A percentile compares a stretch with the other conserved stretches of the same genome.
Evolutionary conservation across 768 basidiomycete genomes (phyloP).

Genomic region (Boletellus ananiceps): DNA sequence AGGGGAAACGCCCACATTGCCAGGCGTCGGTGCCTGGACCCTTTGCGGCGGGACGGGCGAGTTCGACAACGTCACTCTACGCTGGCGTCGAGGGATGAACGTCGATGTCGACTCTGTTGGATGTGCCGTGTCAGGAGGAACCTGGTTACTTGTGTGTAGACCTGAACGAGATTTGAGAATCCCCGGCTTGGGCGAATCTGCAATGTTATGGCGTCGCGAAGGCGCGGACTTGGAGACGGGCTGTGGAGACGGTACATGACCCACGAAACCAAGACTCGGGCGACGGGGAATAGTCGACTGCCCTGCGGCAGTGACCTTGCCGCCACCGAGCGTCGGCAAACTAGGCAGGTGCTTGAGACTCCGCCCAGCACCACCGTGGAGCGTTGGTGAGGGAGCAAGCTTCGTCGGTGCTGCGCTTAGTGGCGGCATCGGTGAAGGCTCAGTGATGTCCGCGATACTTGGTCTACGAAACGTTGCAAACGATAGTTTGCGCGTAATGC

Average conservation of each 20-base stretch:
- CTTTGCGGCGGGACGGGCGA: constrained; percentile 1
- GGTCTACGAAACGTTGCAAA: constrained; percentile 28
- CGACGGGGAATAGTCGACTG: constrained; percentile 7
- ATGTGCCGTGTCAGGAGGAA: background rate
- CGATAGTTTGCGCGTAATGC: constrained; percentile 31
- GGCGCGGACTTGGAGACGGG: background rate
- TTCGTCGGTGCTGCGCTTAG: constrained; percentile 7
- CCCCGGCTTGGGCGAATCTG: constrained; percentile 9
- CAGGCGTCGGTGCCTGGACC: background rate
- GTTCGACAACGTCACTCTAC: constrained; percentile 20
- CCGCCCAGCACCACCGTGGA: constrained; percentile 9
- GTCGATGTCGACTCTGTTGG: background rate
- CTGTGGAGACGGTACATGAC: background rate
- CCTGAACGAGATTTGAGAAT: constrained; percentile 15
- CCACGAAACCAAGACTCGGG: constrained; percentile 12
- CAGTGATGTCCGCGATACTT: constrained; percentile 19
- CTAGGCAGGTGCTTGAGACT: constrained; percentile 25
- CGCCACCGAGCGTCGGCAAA: constrained; percentile 15
- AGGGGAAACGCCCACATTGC: background rate
- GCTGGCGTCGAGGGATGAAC: constrained; percentile 7
- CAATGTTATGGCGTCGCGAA: constrained; percentile 3
- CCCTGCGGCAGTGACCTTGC: background rate
- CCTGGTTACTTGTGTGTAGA: constrained; percentile 4
- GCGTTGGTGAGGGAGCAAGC: constrained; percentile 17
- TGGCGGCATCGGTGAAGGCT: constrained; percentile 19